phyloP scores from a whole-genome alignment of 2,329 filamentous ascomycete species.

The Graphiopsis chlorocephala region DNA sequence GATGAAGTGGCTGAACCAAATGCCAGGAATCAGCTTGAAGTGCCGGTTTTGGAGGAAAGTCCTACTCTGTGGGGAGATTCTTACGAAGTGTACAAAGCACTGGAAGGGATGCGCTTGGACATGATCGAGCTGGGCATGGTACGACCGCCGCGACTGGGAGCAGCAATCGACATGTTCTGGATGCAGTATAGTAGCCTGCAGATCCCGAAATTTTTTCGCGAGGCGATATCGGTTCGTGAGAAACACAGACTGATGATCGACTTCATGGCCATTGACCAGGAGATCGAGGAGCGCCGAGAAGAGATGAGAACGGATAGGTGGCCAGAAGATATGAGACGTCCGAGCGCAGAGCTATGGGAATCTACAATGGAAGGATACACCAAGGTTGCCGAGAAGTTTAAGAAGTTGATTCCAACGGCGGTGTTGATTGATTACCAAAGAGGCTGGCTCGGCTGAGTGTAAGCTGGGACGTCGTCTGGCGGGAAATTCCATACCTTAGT shows the following conservation, averaged over 20 bases:
- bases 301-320: background rate
- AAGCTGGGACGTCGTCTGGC: background rate
- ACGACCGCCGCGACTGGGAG: background rate
- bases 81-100: background rate
- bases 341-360: background rate
- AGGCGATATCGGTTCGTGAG: background rate
- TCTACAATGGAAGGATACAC: background rate
- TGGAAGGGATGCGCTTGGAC: background rate
- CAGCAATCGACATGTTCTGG: background rate
- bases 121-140: background rate
- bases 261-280: background rate
- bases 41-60: background rate
- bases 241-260: background rate
- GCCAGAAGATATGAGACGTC: background rate
- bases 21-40: background rate
- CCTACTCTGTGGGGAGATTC: background rate
- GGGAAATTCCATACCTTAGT: background rate
- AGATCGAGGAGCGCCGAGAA: background rate
- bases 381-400: background rate
- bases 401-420: background rate
- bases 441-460: background rate
- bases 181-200: background rate
- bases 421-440: background rate
- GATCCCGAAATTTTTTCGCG: background rate
- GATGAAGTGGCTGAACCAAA: background rate